phyloP scores from a whole-genome alignment of 768 basidiomycete species.

The Crucibulum laeve region DNA sequence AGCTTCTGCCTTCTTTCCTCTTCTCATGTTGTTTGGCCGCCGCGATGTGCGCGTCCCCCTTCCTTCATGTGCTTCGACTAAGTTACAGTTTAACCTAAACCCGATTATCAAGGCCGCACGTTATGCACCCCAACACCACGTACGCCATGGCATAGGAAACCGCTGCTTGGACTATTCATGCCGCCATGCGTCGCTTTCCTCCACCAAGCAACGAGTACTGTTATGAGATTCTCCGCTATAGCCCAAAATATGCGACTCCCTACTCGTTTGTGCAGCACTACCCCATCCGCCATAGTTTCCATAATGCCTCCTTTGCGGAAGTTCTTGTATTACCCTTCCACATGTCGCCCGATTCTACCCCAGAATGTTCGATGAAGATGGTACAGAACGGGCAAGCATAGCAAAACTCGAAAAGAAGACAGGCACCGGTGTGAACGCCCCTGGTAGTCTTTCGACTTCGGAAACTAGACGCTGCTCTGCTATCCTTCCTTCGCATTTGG shows the following conservation, averaged over 20 bases:
- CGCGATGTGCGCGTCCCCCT: too few species aligned
- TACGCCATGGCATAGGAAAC: not conserved
- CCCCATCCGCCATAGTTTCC: not conserved
- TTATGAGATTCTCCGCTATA: not conserved
- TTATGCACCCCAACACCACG: not conserved
- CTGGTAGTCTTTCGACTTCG: too few species aligned
- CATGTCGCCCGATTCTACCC: not conserved
- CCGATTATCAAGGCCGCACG: not conserved
- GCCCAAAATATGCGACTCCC: not conserved
- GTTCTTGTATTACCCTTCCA: not conserved
- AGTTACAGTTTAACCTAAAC: not conserved
- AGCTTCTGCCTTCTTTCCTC: too few species aligned
- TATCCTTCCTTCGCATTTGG: too few species aligned
- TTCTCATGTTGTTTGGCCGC: too few species aligned
- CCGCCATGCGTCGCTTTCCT: not conserved
- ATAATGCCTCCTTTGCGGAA: not conserved
- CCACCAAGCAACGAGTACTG: not conserved
- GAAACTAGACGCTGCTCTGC: too few species aligned
- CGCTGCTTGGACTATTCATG: not conserved
- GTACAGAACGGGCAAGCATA: too few species aligned
- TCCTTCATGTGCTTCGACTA: not conserved
- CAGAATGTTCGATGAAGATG: not conserved
- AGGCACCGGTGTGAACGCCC: too few species aligned
- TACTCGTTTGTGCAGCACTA: not conserved
- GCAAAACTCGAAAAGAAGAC: too few species aligned